Conservation (phyloP, 805 yeast genomes). For the Ogataea nonfermentans region DNA sequence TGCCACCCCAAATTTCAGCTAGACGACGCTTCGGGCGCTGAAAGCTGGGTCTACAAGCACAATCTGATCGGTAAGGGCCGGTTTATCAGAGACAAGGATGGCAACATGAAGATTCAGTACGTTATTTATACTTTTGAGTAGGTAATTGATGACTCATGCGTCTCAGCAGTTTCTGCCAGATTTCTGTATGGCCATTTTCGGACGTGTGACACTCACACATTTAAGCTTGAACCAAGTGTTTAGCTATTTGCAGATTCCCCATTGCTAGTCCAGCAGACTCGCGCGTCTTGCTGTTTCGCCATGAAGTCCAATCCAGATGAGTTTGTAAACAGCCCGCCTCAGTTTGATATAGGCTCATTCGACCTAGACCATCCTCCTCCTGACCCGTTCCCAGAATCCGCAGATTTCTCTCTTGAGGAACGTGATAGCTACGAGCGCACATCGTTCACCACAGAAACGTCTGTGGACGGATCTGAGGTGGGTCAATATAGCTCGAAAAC, state of each 20-base stretch:
- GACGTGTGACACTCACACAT: conserved; percentile 10
- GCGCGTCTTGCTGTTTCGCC: not conserved
- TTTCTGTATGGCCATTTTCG: not conserved
- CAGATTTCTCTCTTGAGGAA: conserved; percentile 3
- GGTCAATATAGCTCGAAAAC: not conserved
- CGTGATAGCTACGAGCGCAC: conserved; percentile 1
- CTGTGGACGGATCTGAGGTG: conserved; percentile 1
- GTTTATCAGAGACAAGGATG: conserved; percentile 47
- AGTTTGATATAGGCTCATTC: conserved; percentile 2
- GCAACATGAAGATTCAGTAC: conserved; percentile 53
- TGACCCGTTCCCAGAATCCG: conserved; percentile 2
- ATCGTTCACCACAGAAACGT: conserved; percentile 3
- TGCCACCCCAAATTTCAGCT: conserved; percentile 45
- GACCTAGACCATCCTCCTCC: not conserved
- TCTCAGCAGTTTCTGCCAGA: conserved; percentile 7
- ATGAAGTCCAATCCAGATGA: not conserved
- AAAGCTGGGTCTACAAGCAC: conserved; percentile 50
- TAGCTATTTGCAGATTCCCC: not conserved
- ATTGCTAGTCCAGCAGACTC: conserved; percentile 2
- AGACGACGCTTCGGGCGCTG: conserved; percentile 41
- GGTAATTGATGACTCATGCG: not conserved
- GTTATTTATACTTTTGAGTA: conserved; percentile 39
- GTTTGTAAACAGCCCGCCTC: conserved; percentile 3
- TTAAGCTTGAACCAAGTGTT: conserved; percentile 6
- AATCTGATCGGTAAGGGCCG: conserved; percentile 60